A percentile compares a stretch with the other conserved stretches of the same genome.
phyloP scores from a whole-genome alignment of 768 basidiomycete genomes.

The Suillus variegatus region DNA sequence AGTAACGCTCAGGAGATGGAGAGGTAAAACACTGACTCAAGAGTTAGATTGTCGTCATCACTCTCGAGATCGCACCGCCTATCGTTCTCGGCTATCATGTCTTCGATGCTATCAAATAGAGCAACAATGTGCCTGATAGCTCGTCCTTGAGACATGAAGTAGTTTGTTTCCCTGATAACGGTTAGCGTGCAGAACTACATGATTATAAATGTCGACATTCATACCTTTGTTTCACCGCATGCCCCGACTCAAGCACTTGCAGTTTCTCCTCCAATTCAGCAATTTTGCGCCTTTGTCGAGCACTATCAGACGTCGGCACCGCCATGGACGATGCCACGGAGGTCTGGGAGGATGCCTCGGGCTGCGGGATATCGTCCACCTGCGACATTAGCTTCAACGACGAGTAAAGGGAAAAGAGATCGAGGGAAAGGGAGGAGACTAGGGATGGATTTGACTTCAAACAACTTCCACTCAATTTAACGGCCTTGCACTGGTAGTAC shows the following conservation, averaged over 20 bases:
- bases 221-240: neutral
- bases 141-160: neutral
- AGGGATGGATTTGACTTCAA: too few species aligned
- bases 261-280: neutral
- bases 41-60: neutral
- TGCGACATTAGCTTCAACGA: too few species aligned
- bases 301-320: too few species aligned
- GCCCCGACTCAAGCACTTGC: neutral
- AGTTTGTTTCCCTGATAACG: neutral
- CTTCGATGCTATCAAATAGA: neutral
- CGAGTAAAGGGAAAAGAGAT: too few species aligned
- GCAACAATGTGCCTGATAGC: neutral
- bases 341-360: too few species aligned
- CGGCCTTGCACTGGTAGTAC: too few species aligned
- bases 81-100: neutral
- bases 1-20: neutral
- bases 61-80: too few species aligned
- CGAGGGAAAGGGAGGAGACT: too few species aligned
- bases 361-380: too few species aligned
- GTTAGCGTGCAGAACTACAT: neutral
- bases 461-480: too few species aligned
- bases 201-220: neutral
- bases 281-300: neutral
- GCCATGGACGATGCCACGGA: too few species aligned
- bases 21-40: neutral